phyloP scores from a whole-genome alignment of 345 rosid species.

The Psidium friedrichsthalianum region DNA sequence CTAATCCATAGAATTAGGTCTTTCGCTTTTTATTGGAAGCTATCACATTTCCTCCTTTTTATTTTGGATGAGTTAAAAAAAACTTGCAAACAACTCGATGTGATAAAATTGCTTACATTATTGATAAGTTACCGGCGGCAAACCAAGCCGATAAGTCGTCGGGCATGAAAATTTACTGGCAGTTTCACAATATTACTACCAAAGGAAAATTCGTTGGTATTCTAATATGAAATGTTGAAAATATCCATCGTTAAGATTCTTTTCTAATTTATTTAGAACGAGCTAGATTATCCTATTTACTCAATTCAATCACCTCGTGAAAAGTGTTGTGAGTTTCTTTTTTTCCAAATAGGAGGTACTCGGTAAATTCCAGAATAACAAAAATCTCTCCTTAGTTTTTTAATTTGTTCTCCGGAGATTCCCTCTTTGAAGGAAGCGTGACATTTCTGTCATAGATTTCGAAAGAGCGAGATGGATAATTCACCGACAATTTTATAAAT shows the following conservation, averaged over 20 bases:
- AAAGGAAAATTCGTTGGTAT: accelerated
- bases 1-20: background rate
- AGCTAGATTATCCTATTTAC: background rate
- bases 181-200: background rate
- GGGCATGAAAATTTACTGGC: background rate
- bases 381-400: background rate
- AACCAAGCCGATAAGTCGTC: accelerated
- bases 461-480: background rate
- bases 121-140: background rate
- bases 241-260: background rate
- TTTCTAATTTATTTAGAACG: background rate
- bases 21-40: background rate
- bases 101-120: background rate
- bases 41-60: background rate
- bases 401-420: background rate
- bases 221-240: accelerated
- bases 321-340: background rate
- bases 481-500: accelerated
- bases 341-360: background rate
- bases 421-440: background rate
- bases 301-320: background rate
- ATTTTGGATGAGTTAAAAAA: background rate
- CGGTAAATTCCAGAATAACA: accelerated
- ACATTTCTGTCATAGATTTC: background rate
- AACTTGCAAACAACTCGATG: background rate